Evolutionary conservation across 2,329 filamentous ascomycete species (phyloP).

Genomic region (Hypoxylon sp.): DNA sequence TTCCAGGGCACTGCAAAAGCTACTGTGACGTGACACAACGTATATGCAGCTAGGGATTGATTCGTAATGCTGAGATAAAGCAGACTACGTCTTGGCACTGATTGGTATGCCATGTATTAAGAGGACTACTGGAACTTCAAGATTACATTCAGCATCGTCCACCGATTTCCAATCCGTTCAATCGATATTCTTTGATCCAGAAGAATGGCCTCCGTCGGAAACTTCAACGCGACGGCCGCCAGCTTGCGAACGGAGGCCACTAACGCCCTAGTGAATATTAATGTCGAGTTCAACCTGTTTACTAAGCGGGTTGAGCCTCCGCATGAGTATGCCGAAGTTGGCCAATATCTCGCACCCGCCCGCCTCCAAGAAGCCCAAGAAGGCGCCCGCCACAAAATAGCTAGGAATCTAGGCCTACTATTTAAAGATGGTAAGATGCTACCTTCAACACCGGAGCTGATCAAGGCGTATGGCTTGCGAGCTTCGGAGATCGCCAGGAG

Average conservation of each 20-base stretch:
- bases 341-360: slow-evolving; percentile 2
- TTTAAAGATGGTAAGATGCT: slow-evolving; percentile 24
- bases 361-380: slow-evolving; percentile 27
- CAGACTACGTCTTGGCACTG: too few relatives aligned
- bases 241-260: slow-evolving; percentile 8
- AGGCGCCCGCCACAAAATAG: slow-evolving; percentile 26
- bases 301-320: slow-evolving; percentile 13
- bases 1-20: too few relatives aligned
- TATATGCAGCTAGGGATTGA: too few relatives aligned
- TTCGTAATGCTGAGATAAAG: too few relatives aligned
- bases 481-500: slow-evolving; percentile 37
- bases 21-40: too few relatives aligned
- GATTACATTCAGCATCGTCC: not conserved
- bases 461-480: slow-evolving; percentile 36
- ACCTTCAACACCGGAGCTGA: slow-evolving; percentile 31
- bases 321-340: slow-evolving; percentile 4
- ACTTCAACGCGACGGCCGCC: not conserved
- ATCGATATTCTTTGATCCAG: not conserved
- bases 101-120: too few relatives aligned
- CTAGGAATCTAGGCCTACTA: slow-evolving; percentile 25
- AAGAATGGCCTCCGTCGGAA: slow-evolving; percentile 1
- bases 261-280: slow-evolving; percentile 5
- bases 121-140: too few relatives aligned
- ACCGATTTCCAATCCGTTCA: not conserved
- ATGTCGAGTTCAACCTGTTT: slow-evolving; percentile 9